Base-by-base conservation (phyloP, 768 basidiomycete genomes). In the Trametes villosa region DNA sequence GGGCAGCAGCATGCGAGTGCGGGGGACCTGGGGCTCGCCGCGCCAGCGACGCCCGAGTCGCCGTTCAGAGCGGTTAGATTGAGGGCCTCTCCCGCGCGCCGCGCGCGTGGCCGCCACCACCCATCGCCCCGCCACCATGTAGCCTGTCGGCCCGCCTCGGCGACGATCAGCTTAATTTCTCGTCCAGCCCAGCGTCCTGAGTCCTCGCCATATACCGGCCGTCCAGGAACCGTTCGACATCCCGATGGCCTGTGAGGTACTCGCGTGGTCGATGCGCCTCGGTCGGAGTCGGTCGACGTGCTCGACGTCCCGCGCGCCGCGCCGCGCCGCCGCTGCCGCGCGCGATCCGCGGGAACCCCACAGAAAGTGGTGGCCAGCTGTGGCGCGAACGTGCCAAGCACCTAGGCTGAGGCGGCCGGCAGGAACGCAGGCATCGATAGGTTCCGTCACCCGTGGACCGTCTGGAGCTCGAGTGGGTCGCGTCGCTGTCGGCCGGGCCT, bases 1-100 rank as follows among this genome's bases (percentile, higher is more conserved):
- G 34, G n/a, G 27, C 11, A 18, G 27, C 45, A 18, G 36, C 56
- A 49, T 27, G 56, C 56, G 56, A 27, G n/a, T n/a, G n/a, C n/a
- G n/a, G n/a, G n/a, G n/a, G n/a, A n/a, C n/a, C n/a, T n/a, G n/a
- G n/a, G n/a, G n/a, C n/a, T 34, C 12, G 45, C 17, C 34, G 18
- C 36, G 1, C 29, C 29, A 15, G 27, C 45, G 45, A 11, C 20
- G 55, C 27, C 47, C 27, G 34, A 27, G 17, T n/a, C n/a, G 22
- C 15, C 30, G 27, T 34, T 49, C 46, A 57, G 38, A 41, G 38
- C 55, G 55, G 55, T 49, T 57, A 57, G 55, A 57, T 57, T 57
- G 55, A 57, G 55, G 55, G 36, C 20, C 46, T 57, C 55, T 36
- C 46, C 44, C 33, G 54, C 46, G 20, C 44, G 45, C 31, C 33